Conservation (phyloP, 1,139 yeast species). For the Suhomyces wounanorum region DNA sequence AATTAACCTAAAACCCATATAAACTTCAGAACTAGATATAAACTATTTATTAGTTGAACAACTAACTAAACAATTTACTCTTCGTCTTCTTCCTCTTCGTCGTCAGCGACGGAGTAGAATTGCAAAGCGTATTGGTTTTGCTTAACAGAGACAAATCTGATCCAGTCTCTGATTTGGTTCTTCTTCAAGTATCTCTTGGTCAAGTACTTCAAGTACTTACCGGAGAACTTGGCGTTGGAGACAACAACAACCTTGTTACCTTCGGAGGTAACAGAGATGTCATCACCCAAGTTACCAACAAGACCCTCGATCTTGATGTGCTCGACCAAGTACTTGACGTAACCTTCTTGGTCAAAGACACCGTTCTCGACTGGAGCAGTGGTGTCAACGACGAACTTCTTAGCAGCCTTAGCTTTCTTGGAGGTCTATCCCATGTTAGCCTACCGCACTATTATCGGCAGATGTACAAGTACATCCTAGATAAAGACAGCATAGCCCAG, state of each 20-base stretch:
- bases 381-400: conserved; percentile 95
- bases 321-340: conserved; percentile 97
- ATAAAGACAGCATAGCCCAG: conserved; percentile 60
- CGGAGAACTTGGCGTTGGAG: conserved; percentile 94
- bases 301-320: conserved; percentile 98
- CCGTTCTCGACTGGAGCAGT: conserved; percentile 97
- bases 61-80: conserved; percentile 50
- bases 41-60: conserved; percentile 13
- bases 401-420: conserved; percentile 76
- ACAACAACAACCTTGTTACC: conserved; percentile 86
- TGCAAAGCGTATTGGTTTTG: conserved; percentile 97
- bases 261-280: conserved; percentile 84
- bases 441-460: conserved; percentile 56
- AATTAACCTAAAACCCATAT: conserved; percentile 14
- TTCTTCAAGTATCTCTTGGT: conserved; percentile 99
- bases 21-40: conserved; percentile 11
- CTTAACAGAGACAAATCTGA: conserved; percentile 96
- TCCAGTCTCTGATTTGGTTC: conserved; percentile 99
- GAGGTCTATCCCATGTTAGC: conserved; percentile 66
- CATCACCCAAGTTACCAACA: conserved; percentile 96
- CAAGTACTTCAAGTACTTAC: conserved; percentile 99
- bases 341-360: conserved; percentile 96
- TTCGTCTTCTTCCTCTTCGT: conserved; percentile 88
- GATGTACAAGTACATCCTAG: conserved; percentile 26
- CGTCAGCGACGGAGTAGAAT: conserved; percentile 97